These are phyloP conservation scores for Streptanthus diversifolius DNA, from an alignment of 345 rosid species.

Conservation along the genomic window DNA sequence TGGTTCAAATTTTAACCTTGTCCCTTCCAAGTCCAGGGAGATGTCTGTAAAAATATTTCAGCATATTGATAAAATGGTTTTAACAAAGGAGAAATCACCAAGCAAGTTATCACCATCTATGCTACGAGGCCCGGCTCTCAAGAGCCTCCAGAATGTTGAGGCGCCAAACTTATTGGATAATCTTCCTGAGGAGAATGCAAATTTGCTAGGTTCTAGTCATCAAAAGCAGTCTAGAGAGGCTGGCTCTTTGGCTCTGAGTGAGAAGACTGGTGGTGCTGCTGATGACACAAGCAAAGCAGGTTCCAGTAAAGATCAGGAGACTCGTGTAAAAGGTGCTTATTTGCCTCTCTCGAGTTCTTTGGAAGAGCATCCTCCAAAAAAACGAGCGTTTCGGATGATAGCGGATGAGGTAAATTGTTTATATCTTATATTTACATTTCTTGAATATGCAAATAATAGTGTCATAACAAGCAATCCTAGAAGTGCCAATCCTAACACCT, in stretches of 20 bases:
- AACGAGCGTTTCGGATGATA: slow-evolving; percentile 65
- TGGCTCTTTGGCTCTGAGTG: slow-evolving; percentile 35
- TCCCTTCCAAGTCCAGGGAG: slow-evolving; percentile 75
- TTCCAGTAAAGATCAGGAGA: slow-evolving; percentile 28
- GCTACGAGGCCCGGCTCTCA: slow-evolving; percentile 73
- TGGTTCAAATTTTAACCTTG: slow-evolving; percentile 44
- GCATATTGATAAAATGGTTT: slow-evolving; percentile 61
- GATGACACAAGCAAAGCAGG: slow-evolving; percentile 34
- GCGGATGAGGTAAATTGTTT: slow-evolving; percentile 64
- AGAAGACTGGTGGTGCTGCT: slow-evolving; percentile 31
- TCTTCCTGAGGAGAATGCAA: slow-evolving; percentile 39
- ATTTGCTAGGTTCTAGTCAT: slow-evolving; percentile 29
- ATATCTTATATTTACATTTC: not conserved
- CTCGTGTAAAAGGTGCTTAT: slow-evolving; percentile 33
- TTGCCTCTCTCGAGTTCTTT: slow-evolving; percentile 34
- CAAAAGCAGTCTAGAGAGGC: slow-evolving; percentile 41
- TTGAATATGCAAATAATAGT: slow-evolving; percentile 1
- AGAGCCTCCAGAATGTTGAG: slow-evolving; percentile 65
- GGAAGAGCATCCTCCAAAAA: slow-evolving; percentile 37
- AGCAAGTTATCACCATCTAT: slow-evolving; percentile 69
- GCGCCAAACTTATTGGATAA: slow-evolving; percentile 47
- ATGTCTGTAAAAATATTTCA: slow-evolving; percentile 76
- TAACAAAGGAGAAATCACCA: slow-evolving; percentile 69
- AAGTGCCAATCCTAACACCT: not conserved
- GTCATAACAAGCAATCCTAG: not conserved